These are phyloP conservation scores for Zymoseptoria brevis DNA, from an alignment of 2,329 filamentous ascomycete genomes.

Conservation along the genomic window DNA sequence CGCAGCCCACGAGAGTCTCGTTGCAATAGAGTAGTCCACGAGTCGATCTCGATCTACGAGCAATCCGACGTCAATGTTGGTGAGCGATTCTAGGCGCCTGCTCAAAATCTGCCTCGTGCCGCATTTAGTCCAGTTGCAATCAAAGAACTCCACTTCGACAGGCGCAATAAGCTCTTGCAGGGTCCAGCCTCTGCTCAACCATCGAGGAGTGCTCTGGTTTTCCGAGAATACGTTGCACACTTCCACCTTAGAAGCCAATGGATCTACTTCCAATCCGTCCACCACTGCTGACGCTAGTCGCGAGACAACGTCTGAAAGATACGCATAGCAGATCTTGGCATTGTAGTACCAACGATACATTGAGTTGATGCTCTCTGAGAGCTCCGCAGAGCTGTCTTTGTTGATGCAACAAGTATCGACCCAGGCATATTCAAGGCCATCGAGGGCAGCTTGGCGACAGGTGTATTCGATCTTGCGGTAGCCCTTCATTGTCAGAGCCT, in stretches of 20 bases:
- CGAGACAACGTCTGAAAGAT: too few relatives aligned
- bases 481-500: background rate
- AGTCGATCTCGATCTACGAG: conserved; percentile 9
- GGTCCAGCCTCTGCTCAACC: conserved; percentile 19
- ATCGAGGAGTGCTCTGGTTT: too few relatives aligned
- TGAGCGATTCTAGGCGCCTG: too few relatives aligned
- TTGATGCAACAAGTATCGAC: conserved; percentile 17
- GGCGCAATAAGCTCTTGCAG: conserved; percentile 22
- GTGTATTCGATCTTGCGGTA: conserved; percentile 7
- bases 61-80: background rate
- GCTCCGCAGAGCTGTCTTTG: conserved; percentile 15
- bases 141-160: conserved; percentile 11
- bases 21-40: conserved; percentile 9
- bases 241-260: too few relatives aligned
- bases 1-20: conserved; percentile 10
- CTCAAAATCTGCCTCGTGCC: background rate
- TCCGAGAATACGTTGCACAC: too few relatives aligned
- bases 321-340: conserved; percentile 14
- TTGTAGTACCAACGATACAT: conserved; percentile 17
- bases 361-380: conserved; percentile 18
- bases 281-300: too few relatives aligned
- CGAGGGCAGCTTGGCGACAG: conserved; percentile 3
- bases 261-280: too few relatives aligned
- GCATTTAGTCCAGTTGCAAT: conserved; percentile 1
- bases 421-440: conserved; percentile 5